These are phyloP conservation scores for Tubosaeta sp. DNA, from an alignment of 768 basidiomycete species.

Conservation along the genomic window DNA sequence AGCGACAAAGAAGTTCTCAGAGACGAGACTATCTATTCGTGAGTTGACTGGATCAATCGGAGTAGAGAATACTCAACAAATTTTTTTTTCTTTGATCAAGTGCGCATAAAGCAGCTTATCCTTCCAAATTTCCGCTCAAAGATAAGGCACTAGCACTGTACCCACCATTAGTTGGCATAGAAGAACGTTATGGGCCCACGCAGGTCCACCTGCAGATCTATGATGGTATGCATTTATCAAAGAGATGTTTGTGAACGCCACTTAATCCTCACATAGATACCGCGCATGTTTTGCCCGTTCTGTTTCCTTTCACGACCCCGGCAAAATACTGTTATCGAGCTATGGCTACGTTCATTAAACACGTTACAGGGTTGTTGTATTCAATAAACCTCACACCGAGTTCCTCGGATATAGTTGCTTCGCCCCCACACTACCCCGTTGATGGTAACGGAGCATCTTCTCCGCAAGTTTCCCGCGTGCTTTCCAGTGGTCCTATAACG, in stretches of 20 bases:
- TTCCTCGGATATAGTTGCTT: conserved; percentile 7
- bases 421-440: neutral
- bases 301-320: conserved; percentile 73
- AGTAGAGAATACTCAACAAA: neutral
- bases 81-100: conserved; percentile 32
- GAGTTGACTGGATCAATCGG: conserved; percentile 24
- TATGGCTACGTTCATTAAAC: conserved; percentile 65
- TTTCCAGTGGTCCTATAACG: neutral
- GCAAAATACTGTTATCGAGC: conserved; percentile 79
- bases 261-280: conserved; percentile 41
- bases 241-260: conserved; percentile 14
- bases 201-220: conserved; percentile 91
- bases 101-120: conserved; percentile 90
- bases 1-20: conserved; percentile 89
- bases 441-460: neutral
- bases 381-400: conserved; percentile 7
- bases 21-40: conserved; percentile 90
- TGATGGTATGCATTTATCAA: conserved; percentile 51
- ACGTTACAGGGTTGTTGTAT: conserved; percentile 50
- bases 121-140: conserved; percentile 56
- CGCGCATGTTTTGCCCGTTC: conserved; percentile 67
- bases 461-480: neutral
- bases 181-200: conserved; percentile 53
- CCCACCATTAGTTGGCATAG: conserved; percentile 53
- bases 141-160: conserved; percentile 49